These are phyloP conservation scores for Trametes cingulata DNA, from an alignment of 768 basidiomycete species.

Conservation along the genomic window DNA sequence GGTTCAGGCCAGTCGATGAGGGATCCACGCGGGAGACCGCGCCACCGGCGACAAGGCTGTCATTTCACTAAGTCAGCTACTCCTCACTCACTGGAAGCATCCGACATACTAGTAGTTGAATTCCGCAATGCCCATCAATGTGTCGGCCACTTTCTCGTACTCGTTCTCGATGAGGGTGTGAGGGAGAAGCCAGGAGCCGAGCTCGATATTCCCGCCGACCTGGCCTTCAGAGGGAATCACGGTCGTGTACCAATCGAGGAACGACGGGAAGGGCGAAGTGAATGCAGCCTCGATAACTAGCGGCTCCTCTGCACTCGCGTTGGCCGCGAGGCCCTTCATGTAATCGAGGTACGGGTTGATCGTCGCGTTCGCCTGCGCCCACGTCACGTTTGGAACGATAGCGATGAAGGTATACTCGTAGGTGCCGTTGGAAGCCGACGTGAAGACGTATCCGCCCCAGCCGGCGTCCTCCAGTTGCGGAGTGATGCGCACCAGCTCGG, in stretches of 20 bases:
- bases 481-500: slow-evolving; percentile 23
- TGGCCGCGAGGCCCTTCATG: slow-evolving; percentile 23
- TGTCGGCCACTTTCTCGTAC: slow-evolving; percentile 4
- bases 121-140: slow-evolving; percentile 3
- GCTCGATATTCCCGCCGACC: slow-evolving; percentile 8
- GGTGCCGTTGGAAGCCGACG: background rate
- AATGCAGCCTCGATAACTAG: slow-evolving; percentile 1
- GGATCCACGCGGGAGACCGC: background rate
- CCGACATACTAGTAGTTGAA: slow-evolving; percentile 13
- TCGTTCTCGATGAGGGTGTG: slow-evolving; percentile 8
- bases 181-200: slow-evolving; percentile 24
- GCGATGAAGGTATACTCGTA: background rate
- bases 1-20: background rate
- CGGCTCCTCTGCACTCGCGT: slow-evolving; percentile 26
- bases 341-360: slow-evolving; percentile 37
- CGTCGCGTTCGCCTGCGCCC: slow-evolving; percentile 36
- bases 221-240: slow-evolving; percentile 2
- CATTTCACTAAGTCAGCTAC: background rate
- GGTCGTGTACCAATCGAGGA: slow-evolving; percentile 5
- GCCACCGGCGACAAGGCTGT: background rate
- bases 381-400: slow-evolving; percentile 36
- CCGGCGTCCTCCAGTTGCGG: slow-evolving; percentile 42
- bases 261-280: slow-evolving; percentile 19
- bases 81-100: background rate
- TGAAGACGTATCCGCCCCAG: slow-evolving; percentile 44